Evolutionary conservation across 768 basidiomycete species (phyloP), one percentile per base, ranked within the genome.

Genomic region (Pisolithus orientalis): DNA sequence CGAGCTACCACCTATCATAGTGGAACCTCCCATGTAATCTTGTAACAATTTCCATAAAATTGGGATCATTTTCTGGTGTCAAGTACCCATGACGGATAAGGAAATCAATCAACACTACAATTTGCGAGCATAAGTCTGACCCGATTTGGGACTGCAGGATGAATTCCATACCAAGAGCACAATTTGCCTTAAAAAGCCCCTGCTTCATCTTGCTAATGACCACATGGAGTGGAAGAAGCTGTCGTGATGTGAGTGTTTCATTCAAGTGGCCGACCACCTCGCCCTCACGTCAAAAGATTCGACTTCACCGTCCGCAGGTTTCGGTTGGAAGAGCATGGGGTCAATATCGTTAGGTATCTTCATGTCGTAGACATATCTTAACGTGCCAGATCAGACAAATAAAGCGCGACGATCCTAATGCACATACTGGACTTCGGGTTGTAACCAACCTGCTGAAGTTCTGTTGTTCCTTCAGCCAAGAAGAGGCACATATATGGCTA

Each of bases 111-210:
- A 97, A 72, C 14, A 94, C 92, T 91, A 51, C n/a, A n/a, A 11
- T 11, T 21, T 5, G 28, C 21, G 21, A 61, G 43, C 27, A 39
- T 21, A 38, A 49, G 27, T 25, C 24, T 21, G 44, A 4, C 5
- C 0, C 11, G 5, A 17, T 3, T 17, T 6, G 4, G 31, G 6
- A 44, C 9, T 13, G 11, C 24, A 14, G 13, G 71, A n/a, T 16
- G 44, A 29, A 16, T 14, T 46, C n/a, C 81, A 49, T 37, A 90
- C 90, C 89, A 4, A 90, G 60, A 4, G 87, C 92, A 59, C 92
- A 96, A 62, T 99, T 98, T 1, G 91, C 79, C 69, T 99, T 99
- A 78, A 99, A 98, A 25, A 84, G 66, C 0, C 85, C 84, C 7
- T 70, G 67, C 29, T 78, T 80, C 71, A 98, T 81, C 48, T 77